These are phyloP conservation scores for Eucalyptus rudis DNA, from an alignment of 345 rosid genomes.

Conservation along the genomic window DNA sequence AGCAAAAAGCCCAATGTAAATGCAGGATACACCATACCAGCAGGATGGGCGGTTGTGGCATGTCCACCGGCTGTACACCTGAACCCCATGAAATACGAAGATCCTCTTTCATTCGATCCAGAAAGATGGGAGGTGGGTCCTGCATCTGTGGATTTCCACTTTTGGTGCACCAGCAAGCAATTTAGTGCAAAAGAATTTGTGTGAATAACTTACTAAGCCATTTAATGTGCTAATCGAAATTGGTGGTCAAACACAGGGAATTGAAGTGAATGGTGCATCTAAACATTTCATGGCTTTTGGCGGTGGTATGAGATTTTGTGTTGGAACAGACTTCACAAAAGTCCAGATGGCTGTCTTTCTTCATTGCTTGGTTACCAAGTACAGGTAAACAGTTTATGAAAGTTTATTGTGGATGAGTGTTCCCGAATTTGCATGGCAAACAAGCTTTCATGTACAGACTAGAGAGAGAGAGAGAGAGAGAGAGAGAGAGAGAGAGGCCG, in stretches of 20 bases:
- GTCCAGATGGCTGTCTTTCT: constrained; percentile 79
- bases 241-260: constrained; percentile 26
- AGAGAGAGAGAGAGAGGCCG: background rate
- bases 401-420: background rate
- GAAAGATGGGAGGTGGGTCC: constrained; percentile 80
- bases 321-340: constrained; percentile 86
- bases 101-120: constrained; percentile 71
- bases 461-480: background rate
- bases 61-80: constrained; percentile 94
- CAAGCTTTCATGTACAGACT: no score
- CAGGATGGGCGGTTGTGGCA: constrained; percentile 84
- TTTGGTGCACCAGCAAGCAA: background rate
- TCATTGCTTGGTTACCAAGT: constrained; percentile 74
- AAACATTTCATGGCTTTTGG: constrained; percentile 93
- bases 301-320: constrained; percentile 95
- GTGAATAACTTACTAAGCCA: background rate
- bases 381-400: constrained; percentile 32
- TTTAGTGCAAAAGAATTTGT: background rate
- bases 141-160: background rate
- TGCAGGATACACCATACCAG: constrained; percentile 84
- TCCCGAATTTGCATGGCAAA: background rate
- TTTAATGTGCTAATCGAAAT: background rate
- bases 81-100: constrained; percentile 52
- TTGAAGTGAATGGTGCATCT: constrained; percentile 40
- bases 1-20: background rate